Percentiles rank a stretch among this genome's conserved stretches.
Evolutionary conservation across 495 filamentous ascomycete genomes (phyloP).

Genomic region (Penicillium arizonense): DNA sequence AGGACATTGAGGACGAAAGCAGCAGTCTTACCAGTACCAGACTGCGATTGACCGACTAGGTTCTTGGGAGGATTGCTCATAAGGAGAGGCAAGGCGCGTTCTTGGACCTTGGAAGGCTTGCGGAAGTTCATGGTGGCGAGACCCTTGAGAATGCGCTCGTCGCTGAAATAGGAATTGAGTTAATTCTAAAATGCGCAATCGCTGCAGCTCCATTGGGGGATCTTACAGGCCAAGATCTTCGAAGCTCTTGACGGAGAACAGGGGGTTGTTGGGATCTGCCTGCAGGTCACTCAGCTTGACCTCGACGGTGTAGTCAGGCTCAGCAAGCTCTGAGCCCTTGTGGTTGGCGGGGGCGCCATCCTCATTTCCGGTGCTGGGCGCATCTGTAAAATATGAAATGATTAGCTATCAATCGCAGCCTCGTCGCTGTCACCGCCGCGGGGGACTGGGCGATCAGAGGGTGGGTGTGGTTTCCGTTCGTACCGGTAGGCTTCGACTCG

Average conservation of each 20-base stretch:
- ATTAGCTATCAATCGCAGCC: slow-evolving; percentile 10
- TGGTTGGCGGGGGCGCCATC: slow-evolving; percentile 51
- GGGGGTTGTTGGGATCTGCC: slow-evolving; percentile 78
- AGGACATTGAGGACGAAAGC: slow-evolving; percentile 93
- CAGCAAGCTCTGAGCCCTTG: slow-evolving; percentile 59
- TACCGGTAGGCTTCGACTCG: slow-evolving; percentile 30
- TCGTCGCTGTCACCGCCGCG: neutral
- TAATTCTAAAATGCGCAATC: slow-evolving; percentile 1
- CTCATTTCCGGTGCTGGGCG: slow-evolving; percentile 3
- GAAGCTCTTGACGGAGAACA: slow-evolving; percentile 82
- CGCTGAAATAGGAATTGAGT: slow-evolving; percentile 26
- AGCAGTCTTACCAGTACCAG: slow-evolving; percentile 97
- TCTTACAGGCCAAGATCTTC: slow-evolving; percentile 83
- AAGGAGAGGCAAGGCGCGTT: slow-evolving; percentile 84
- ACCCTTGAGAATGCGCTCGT: slow-evolving; percentile 55
- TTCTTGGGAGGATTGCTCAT: slow-evolving; percentile 79
- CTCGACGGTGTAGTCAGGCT: slow-evolving; percentile 77
- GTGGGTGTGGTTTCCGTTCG: slow-evolving; percentile 13
- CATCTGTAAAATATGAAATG: slow-evolving; percentile 16
- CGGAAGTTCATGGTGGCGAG: slow-evolving; percentile 82
- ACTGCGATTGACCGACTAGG: slow-evolving; percentile 97
- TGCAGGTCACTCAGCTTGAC: slow-evolving; percentile 91
- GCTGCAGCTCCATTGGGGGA: neutral
- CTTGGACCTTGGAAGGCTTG: slow-evolving; percentile 97
- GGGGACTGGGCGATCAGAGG: slow-evolving; percentile 3